Percentiles rank a stretch among this genome's conserved stretches.
Conservation (phyloP, 139 green algal genomes). For the Trebouxia sp. region DNA sequence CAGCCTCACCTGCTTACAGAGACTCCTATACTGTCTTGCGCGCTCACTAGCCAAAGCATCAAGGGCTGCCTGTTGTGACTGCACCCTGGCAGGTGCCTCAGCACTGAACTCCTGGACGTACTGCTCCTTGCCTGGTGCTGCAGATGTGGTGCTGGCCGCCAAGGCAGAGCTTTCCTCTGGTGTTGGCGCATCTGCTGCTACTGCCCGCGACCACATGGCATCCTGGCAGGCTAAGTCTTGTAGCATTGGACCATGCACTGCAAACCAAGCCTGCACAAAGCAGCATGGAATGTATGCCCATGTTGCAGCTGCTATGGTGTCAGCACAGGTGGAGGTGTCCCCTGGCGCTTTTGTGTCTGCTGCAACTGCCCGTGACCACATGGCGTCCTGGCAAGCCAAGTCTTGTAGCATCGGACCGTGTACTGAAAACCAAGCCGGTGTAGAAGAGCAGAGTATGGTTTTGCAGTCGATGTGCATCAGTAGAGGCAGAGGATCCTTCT, state of each 20-base stretch:
- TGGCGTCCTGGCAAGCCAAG: no score
- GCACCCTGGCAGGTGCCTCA: not conserved
- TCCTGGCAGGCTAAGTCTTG: slow-evolving; percentile 48
- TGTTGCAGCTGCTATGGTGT: no score
- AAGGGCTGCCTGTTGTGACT: slow-evolving; percentile 7
- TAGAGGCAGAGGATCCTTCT: not conserved
- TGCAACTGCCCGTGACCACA: no score
- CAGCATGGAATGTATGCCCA: no score
- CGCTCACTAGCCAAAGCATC: not conserved
- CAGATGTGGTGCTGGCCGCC: not conserved
- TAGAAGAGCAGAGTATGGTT: no score
- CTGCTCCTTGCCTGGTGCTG: not conserved
- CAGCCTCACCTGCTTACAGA: not conserved
- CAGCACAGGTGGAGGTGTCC: no score
- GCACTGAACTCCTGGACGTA: slow-evolving; percentile 17
- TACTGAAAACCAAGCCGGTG: no score
- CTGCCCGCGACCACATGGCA: slow-evolving; percentile 59
- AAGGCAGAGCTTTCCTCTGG: not conserved
- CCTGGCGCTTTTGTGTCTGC: no score
- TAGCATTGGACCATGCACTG: slow-evolving; percentile 54
- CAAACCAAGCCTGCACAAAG: slow-evolving; percentile 52
- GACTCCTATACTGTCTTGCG: not conserved
- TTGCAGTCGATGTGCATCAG: not conserved
- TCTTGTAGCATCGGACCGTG: no score
- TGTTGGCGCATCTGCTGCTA: slow-evolving; percentile 38